Evolutionary conservation across 805 yeast genomes (phyloP).

Genomic region (Ogataea parapolymorpha): DNA sequence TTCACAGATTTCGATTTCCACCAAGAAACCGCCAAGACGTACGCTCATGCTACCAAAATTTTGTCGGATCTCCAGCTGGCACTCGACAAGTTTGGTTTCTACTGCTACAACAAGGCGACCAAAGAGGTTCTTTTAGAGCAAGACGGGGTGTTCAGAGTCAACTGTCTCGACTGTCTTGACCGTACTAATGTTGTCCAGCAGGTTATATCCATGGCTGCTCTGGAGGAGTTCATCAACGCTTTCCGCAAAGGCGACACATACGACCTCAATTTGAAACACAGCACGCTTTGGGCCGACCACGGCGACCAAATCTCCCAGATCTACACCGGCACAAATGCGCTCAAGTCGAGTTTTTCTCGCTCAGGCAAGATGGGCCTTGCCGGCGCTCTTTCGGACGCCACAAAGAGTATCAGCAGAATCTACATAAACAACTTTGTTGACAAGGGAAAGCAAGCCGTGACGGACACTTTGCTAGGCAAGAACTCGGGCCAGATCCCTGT

Average conservation of each 20-base stretch:
- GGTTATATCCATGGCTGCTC: slow-evolving; percentile 69
- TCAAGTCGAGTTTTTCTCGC: slow-evolving; percentile 90
- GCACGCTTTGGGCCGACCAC: slow-evolving; percentile 95
- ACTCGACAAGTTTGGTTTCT: slow-evolving; percentile 78
- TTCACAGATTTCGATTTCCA: slow-evolving; percentile 93
- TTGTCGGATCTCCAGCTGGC: slow-evolving; percentile 62
- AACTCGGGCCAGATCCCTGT: slow-evolving; percentile 70
- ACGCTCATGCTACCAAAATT: slow-evolving; percentile 74
- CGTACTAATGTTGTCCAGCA: slow-evolving; percentile 89
- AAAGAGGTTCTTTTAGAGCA: slow-evolving; percentile 67
- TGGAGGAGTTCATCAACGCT: slow-evolving; percentile 50
- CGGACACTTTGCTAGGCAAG: slow-evolving; percentile 82
- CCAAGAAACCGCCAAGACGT: slow-evolving; percentile 85
- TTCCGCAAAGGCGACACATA: slow-evolving; percentile 30
- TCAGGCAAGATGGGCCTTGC: slow-evolving; percentile 96
- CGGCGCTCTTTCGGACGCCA: slow-evolving; percentile 95
- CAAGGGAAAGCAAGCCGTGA: slow-evolving; percentile 82
- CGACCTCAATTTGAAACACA: slow-evolving; percentile 70
- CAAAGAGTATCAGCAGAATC: slow-evolving; percentile 91
- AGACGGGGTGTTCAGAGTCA: slow-evolving; percentile 86
- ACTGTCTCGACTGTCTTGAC: slow-evolving; percentile 93
- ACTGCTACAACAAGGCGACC: slow-evolving; percentile 58
- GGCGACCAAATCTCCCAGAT: slow-evolving; percentile 96
- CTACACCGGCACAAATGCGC: slow-evolving; percentile 96
- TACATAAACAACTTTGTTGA: slow-evolving; percentile 96